phyloP scores from a whole-genome alignment of 371 early-diverging fungal species.

The Mucor racemosus region DNA sequence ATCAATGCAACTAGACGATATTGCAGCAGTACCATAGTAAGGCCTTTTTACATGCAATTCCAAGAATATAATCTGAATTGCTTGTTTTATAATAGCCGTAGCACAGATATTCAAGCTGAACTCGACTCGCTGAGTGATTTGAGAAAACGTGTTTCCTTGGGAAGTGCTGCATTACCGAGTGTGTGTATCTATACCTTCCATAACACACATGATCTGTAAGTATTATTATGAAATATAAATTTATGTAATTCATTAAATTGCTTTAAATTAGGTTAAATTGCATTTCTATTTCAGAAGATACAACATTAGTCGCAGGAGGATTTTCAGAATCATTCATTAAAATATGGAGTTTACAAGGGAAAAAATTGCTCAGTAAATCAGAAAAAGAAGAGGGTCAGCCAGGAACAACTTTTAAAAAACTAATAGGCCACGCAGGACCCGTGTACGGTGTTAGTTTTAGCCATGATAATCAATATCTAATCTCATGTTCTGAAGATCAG shows the following conservation, averaged over 20 bases:
- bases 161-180: slow-evolving; percentile 85
- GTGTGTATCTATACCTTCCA: slow-evolving; percentile 98
- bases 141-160: slow-evolving; percentile 77
- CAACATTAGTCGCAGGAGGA: slow-evolving; percentile 82
- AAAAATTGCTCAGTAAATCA: slow-evolving; percentile 58
- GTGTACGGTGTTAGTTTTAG: slow-evolving; percentile 94
- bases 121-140: slow-evolving; percentile 84
- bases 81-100: slow-evolving; percentile 50
- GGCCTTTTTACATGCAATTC: slow-evolving; percentile 5
- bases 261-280: slow-evolving; percentile 65
- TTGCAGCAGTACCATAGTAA: slow-evolving; percentile 69
- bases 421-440: slow-evolving; percentile 97
- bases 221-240: not conserved
- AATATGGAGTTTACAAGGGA: slow-evolving; percentile 83
- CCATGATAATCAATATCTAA: slow-evolving; percentile 85
- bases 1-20: slow-evolving; percentile 38
- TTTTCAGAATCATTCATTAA: slow-evolving; percentile 90
- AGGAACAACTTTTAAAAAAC: slow-evolving; percentile 63
- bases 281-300: slow-evolving; percentile 76
- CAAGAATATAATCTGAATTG: not conserved
- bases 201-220: slow-evolving; percentile 88
- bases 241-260: not conserved
- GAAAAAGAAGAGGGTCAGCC: slow-evolving; percentile 22
- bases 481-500: slow-evolving; percentile 96
- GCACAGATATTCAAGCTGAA: slow-evolving; percentile 74